These are phyloP conservation scores for Thalassiosira mediterranea DNA, from an alignment of 352 stramenopile species.

Conservation along the genomic window DNA sequence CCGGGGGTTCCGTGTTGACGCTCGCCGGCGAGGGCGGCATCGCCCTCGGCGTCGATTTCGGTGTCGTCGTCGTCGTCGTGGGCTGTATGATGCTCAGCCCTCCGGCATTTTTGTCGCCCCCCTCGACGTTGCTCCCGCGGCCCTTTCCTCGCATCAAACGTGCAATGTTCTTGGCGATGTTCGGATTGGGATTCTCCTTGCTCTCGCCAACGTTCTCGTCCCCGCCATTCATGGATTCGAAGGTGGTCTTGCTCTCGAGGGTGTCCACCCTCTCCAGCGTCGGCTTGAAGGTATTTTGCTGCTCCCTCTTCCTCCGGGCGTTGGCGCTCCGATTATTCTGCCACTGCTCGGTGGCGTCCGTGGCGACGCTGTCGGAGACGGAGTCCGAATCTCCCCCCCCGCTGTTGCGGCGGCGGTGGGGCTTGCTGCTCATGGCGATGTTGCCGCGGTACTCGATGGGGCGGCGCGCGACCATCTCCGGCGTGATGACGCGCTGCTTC, in stretches of 20 bases:
- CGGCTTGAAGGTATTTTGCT: neutral
- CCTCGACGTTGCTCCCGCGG: too few species aligned
- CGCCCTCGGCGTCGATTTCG: too few species aligned
- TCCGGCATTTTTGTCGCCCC: too few species aligned
- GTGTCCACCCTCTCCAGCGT: neutral
- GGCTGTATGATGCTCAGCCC: too few species aligned
- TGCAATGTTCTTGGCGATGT: neutral
- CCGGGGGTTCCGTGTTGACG: too few species aligned
- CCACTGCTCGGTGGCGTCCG: neutral
- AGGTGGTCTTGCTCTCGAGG: neutral
- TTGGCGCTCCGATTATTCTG: neutral
- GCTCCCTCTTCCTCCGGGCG: neutral
- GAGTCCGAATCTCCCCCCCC: neutral
- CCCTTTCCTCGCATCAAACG: too few species aligned
- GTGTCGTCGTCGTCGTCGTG: too few species aligned
- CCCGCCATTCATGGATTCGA: too few species aligned
- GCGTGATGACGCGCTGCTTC: neutral
- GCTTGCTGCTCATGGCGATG: neutral
- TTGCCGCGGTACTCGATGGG: neutral
- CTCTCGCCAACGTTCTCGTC: too few species aligned
- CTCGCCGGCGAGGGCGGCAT: too few species aligned
- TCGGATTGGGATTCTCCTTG: neutral
- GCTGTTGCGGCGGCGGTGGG: neutral
- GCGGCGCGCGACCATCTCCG: neutral
- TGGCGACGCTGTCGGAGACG: neutral